Conservation (phyloP, 2,329 filamentous ascomycete species). For the Cladosporium halotolerans region DNA sequence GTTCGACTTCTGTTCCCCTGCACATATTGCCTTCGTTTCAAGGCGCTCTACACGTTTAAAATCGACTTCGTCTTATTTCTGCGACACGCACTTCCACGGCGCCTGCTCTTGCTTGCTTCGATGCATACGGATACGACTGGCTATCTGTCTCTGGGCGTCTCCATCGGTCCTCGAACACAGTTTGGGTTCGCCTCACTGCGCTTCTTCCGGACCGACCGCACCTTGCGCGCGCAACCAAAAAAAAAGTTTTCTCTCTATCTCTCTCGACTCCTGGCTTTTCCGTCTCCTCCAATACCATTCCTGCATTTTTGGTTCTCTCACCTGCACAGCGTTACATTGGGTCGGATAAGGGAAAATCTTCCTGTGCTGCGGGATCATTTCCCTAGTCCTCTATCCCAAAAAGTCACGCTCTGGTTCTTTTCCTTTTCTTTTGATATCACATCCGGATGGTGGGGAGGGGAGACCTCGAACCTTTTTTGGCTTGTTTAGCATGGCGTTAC, state of each 20-base stretch:
- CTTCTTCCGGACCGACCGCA: not conserved
- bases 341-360: too few relatives aligned
- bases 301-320: not conserved
- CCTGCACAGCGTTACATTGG: too few relatives aligned
- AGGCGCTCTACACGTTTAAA: slow-evolving; percentile 5
- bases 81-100: slow-evolving; percentile 1
- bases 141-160: not conserved
- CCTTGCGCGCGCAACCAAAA: slow-evolving; percentile 3
- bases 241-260: not conserved
- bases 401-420: not conserved
- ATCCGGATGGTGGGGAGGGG: slow-evolving; percentile 1
- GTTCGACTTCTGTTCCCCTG: slow-evolving; percentile 6
- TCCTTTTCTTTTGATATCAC: slow-evolving; percentile 6
- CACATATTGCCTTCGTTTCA: slow-evolving; percentile 5
- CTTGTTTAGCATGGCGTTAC: slow-evolving; percentile 6
- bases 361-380: too few relatives aligned
- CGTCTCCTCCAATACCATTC: too few relatives aligned
- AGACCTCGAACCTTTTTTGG: not conserved
- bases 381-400: not conserved
- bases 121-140: not conserved
- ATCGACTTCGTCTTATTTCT: not conserved
- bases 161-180: not conserved
- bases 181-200: not conserved
- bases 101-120: not conserved
- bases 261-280: not conserved